Evolutionary conservation across 2,329 filamentous ascomycete species (phyloP).

Genomic region (Talaromyces marneffei): DNA sequence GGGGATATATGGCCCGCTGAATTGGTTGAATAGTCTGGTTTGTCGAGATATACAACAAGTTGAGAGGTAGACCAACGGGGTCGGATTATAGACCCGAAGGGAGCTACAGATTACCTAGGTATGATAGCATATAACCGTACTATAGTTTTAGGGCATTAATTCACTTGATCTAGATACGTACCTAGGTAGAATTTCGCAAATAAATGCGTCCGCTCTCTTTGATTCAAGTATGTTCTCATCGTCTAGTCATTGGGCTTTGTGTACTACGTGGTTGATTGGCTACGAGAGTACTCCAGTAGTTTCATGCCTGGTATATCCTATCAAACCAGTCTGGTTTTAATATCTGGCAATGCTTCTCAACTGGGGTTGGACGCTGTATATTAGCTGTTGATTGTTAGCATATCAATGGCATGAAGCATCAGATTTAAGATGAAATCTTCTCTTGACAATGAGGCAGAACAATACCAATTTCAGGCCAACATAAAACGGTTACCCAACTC

Average conservation of each 20-base stretch:
- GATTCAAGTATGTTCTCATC: background rate
- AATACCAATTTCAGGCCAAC: no score
- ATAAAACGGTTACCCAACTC: no score
- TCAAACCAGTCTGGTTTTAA: background rate
- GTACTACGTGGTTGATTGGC: no score
- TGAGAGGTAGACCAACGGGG: background rate
- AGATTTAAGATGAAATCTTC: no score
- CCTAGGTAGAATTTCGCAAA: no score
- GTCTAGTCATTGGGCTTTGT: no score
- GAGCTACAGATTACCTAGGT: background rate
- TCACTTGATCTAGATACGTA: no score
- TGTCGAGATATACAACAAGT: background rate
- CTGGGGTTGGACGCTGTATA: no score
- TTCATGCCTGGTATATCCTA: background rate
- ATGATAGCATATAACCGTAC: no score
- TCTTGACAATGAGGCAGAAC: background rate
- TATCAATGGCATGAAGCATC: background rate
- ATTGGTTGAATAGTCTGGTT: background rate
- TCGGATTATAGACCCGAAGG: background rate
- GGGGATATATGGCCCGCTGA: background rate
- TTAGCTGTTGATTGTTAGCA: background rate
- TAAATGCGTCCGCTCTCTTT: no score
- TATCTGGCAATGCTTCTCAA: background rate
- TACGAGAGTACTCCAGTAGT: background rate
- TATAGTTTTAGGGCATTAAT: no score